Percentiles rank a stretch among this genome's conserved stretches.
Evolutionary conservation across 2,329 filamentous ascomycete species (phyloP).

Genomic region (Sordariomycetes sp.): DNA sequence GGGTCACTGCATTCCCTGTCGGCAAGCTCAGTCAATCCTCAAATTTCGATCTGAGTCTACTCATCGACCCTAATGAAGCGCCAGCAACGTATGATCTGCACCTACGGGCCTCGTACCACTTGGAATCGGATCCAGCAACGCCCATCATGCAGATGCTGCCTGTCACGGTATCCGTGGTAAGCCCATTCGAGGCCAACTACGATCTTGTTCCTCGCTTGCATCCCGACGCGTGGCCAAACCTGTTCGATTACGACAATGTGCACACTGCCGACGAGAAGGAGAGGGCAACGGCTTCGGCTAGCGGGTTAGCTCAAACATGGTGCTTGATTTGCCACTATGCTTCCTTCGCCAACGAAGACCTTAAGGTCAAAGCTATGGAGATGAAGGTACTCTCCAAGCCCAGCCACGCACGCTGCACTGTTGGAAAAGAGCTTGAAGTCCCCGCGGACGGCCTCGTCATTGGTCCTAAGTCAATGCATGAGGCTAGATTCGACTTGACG

Average conservation of each 20-base stretch:
- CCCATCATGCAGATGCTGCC: conserved; percentile 66
- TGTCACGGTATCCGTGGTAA: conserved; percentile 63
- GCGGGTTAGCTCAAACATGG: conserved; percentile 75
- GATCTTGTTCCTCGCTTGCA: conserved; percentile 76
- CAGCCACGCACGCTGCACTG: conserved; percentile 51
- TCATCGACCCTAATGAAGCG: conserved; percentile 37
- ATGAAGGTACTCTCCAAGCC: conserved; percentile 51
- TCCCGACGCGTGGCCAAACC: conserved; percentile 72
- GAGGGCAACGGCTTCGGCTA: conserved; percentile 16
- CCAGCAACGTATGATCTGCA: conserved; percentile 57
- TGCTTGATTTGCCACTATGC: conserved; percentile 62
- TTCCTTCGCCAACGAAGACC: conserved; percentile 68
- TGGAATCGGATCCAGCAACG: conserved; percentile 71
- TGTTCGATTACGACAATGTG: conserved; percentile 58
- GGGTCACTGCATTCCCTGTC: conserved; percentile 29
- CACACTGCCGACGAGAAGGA: conserved; percentile 33
- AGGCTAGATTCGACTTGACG: conserved; percentile 64
- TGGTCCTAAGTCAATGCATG: conserved; percentile 57
- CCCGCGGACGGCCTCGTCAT: conserved; percentile 40
- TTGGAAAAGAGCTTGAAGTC: conserved; percentile 26
- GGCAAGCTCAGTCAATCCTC: conserved; percentile 37
- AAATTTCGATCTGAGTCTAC: conserved; percentile 33
- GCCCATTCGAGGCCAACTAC: conserved; percentile 87
- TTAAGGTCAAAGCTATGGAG: conserved; percentile 55
- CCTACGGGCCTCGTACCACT: conserved; percentile 66